Evolutionary conservation across 139 green algal genomes (phyloP).

Genomic region (Micractinium conductrix): DNA sequence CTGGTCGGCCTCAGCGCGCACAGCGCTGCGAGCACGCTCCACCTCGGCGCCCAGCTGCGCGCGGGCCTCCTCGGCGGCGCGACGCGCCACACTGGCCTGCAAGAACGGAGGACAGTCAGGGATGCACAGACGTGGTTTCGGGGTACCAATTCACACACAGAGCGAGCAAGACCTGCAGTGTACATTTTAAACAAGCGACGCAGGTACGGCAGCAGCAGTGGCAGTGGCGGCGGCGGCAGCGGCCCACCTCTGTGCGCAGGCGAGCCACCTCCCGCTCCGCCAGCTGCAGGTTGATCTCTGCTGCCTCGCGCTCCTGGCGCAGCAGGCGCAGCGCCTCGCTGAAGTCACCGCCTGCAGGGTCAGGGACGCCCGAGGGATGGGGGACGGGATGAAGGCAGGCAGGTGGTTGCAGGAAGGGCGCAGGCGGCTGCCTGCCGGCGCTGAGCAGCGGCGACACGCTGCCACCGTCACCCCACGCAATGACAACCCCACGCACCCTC

Average conservation of each 20-base stretch:
- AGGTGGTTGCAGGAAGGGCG: neutral
- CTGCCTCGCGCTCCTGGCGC: conserved; percentile 59
- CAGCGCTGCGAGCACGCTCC: conserved; percentile 31
- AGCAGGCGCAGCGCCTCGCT: conserved; percentile 49
- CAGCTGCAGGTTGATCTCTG: conserved; percentile 51
- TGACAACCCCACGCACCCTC: too few relatives aligned
- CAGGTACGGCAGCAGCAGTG: too few relatives aligned
- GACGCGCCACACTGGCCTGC: conserved; percentile 31
- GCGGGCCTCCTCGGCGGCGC: conserved; percentile 47
- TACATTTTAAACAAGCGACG: too few relatives aligned
- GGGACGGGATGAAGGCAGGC: neutral
- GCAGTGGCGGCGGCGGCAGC: too few relatives aligned
- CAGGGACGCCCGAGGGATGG: neutral
- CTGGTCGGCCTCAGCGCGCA: conserved; percentile 47
- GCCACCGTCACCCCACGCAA: too few relatives aligned
- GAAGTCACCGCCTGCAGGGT: conserved; percentile 40
- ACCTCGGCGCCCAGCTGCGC: conserved; percentile 42
- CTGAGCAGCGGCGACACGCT: too few relatives aligned
- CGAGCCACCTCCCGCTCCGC: conserved; percentile 50
- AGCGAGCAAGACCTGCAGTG: too few relatives aligned
- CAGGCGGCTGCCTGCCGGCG: too few relatives aligned
- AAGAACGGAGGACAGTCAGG: too few relatives aligned
- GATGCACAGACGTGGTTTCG: too few relatives aligned
- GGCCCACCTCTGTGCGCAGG: conserved; percentile 33
- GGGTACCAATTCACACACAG: too few relatives aligned